Evolutionary conservation across 2,329 filamentous ascomycete genomes (phyloP), one percentile per base, ranked within the genome.

Genomic region (Calycina herbarum): DNA sequence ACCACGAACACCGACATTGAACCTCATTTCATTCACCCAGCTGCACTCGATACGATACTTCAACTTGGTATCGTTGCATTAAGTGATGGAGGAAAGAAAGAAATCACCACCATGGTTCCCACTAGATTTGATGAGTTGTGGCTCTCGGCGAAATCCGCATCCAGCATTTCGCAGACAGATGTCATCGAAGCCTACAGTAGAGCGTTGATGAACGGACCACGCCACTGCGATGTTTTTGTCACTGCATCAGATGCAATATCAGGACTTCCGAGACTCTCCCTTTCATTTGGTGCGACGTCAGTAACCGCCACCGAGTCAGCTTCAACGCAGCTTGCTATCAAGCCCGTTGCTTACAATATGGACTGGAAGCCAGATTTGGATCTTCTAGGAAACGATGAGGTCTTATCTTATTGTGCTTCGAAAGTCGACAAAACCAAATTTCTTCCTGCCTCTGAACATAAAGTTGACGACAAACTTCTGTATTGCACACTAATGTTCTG

Each of bases 351-450:
- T 17, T 65, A 62, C 40, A 57, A 62, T 13, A 40, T 65, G 11
- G 33, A 62, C n/a, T 65, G 64, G 64, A 65, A 65, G 27, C 64
- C 64, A 15, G 64, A 65, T 59, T 6, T 65, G 29, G 64, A 65
- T 45, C 54, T 65, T 20, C 24, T 65, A 4, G 24, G n/a, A 13
- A 33, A 38, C 38, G 27, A 51, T 29, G 38, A 27, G 13, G 38
- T 63, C 10, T 31, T 35, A 27, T 58, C 24, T 13, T 31, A 24
- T n/a, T 57, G 54, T 27, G 27, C 24, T n/a, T 63, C 54, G n/a
- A 35, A 10, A n/a, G 58, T 48, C 20, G 31, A 51, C 31, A n/a
- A 27, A 61, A n/a, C 6, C 27, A 54, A 51, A 33, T 42, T 40
- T 17, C 35, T 17, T 33, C 27, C 56, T 11, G 56, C 56, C 6